A percentile compares a stretch with the other conserved stretches of the same genome.
phyloP scores from a whole-genome alignment of 1,139 yeast genomes.

The Zygoascus hellenicus region DNA sequence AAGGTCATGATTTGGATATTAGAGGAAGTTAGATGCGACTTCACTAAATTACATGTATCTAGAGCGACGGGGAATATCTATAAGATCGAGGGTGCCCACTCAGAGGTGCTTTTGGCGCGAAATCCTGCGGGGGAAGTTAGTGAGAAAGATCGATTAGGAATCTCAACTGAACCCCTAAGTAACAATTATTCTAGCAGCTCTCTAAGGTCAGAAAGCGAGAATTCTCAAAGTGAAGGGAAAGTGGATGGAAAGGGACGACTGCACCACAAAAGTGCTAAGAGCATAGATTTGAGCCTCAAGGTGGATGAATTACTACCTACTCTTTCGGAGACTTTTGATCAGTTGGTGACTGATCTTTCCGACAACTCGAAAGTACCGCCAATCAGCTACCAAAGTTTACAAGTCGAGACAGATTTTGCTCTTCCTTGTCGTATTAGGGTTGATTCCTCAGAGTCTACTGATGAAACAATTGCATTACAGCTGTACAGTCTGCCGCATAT shows the following conservation, averaged over 20 bases:
- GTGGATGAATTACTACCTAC: slow-evolving; percentile 5
- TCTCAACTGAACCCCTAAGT: too few species aligned
- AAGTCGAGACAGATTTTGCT: slow-evolving; percentile 4
- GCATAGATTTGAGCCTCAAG: slow-evolving; percentile 5
- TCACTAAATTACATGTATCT: slow-evolving; percentile 54
- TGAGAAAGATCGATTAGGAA: background rate
- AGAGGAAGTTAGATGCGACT: slow-evolving; percentile 82
- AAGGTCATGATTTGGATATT: slow-evolving; percentile 74
- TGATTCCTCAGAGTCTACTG: background rate
- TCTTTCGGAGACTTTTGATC: background rate
- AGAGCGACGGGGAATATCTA: slow-evolving; percentile 23
- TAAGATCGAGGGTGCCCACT: slow-evolving; percentile 19
- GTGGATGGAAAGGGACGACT: background rate
- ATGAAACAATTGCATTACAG: slow-evolving; percentile 11
- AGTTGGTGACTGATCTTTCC: slow-evolving; percentile 4
- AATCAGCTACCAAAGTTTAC: slow-evolving; percentile 8
- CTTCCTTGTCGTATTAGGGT: slow-evolving; percentile 13
- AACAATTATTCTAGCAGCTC: background rate
- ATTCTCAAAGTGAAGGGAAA: background rate
- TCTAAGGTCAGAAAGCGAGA: background rate
- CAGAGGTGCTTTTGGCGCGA: slow-evolving; percentile 9
- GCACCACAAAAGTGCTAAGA: slow-evolving; percentile 5
- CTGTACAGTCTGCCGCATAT: slow-evolving; percentile 64
- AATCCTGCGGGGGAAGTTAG: background rate
- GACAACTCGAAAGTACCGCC: background rate